A percentile compares a stretch with the other conserved stretches of the same genome.
Conservation (phyloP, 2,329 filamentous ascomycete genomes). For the Pseudogymnoascus sp. region DNA sequence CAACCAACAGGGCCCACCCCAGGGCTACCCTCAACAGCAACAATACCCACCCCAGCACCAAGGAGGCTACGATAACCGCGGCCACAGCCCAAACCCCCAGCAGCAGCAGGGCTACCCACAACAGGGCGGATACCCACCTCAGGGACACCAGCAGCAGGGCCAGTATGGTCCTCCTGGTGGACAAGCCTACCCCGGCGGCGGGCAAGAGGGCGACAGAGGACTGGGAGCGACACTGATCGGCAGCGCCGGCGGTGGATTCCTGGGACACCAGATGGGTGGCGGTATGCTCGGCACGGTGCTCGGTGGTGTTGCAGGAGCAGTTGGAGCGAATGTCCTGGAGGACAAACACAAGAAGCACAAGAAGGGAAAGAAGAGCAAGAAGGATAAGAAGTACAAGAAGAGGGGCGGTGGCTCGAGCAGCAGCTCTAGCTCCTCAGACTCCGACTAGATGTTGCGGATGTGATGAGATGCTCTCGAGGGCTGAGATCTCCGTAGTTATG, state of each 20-base stretch:
- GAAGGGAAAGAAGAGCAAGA: slow-evolving; percentile 24
- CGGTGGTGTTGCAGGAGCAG: slow-evolving; percentile 45
- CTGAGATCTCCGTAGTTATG: not conserved
- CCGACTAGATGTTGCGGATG: not conserved
- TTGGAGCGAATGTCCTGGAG: slow-evolving; percentile 46
- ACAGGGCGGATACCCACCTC: slow-evolving; percentile 2
- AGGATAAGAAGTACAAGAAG: slow-evolving; percentile 16
- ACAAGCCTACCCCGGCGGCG: slow-evolving; percentile 14
- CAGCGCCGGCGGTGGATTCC: slow-evolving; percentile 43
- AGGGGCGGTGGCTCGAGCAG: not conserved
- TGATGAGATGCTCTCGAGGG: not conserved
- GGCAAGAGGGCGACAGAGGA: slow-evolving; percentile 42
- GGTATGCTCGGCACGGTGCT: slow-evolving; percentile 45
- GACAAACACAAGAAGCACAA: slow-evolving; percentile 33
- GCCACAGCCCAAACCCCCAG: slow-evolving; percentile 11
- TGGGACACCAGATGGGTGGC: slow-evolving; percentile 47
- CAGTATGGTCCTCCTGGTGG: slow-evolving; percentile 11
- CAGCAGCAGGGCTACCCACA: not conserved
- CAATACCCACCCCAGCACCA: slow-evolving; percentile 18
- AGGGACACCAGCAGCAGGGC: slow-evolving; percentile 9
- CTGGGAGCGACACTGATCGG: slow-evolving; percentile 46
- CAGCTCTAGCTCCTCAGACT: slow-evolving; percentile 7
- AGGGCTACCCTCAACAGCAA: slow-evolving; percentile 19
- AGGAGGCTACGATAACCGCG: slow-evolving; percentile 15
- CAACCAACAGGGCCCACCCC: not conserved